phyloP scores from a whole-genome alignment of 2,329 filamentous ascomycete species.

The Aspergillus fumigatiaffinis region DNA sequence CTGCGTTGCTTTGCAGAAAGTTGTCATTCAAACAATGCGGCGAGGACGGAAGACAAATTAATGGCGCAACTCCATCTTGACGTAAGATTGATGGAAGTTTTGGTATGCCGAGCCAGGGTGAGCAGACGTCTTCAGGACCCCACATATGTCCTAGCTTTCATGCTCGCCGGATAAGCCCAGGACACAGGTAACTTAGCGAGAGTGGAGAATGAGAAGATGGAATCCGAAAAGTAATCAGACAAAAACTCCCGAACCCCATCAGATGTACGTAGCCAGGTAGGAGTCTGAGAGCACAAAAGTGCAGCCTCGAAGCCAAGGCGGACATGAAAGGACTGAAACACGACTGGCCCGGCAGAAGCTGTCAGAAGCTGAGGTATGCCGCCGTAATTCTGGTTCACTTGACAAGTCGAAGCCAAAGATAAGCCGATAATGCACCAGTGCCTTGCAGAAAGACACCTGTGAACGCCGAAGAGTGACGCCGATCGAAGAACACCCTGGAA shows the following conservation, averaged over 20 bases:
- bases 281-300: neutral
- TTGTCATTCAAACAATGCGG: neutral
- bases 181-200: neutral
- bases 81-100: neutral
- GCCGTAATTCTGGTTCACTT: neutral
- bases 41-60: neutral
- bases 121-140: neutral
- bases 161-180: neutral
- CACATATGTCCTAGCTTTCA: neutral
- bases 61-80: neutral
- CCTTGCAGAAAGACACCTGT: neutral
- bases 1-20: neutral
- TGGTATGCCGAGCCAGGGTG: neutral
- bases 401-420: neutral
- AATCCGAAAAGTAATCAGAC: neutral
- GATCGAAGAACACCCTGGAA: neutral
- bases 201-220: neutral
- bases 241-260: neutral
- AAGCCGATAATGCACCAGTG: neutral
- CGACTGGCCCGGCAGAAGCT: neutral
- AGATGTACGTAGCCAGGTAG: neutral
- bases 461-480: slow-evolving; percentile 2
- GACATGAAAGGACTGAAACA: neutral
- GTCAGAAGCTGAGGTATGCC: neutral
- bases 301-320: neutral